phyloP scores from a whole-genome alignment of 257 asterid genomes.

The Striga asiatica region DNA sequence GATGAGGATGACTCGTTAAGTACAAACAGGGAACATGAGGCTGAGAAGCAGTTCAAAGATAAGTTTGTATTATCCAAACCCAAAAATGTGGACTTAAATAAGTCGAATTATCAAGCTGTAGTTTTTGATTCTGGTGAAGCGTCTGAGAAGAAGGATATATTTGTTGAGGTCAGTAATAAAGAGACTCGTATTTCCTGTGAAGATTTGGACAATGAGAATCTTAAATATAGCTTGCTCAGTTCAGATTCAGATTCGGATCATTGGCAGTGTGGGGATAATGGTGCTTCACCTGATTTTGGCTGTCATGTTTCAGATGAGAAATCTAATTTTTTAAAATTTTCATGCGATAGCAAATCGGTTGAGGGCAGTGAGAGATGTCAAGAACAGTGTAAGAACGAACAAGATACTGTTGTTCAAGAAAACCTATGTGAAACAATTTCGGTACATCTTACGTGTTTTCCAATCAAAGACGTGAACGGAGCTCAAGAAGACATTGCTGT shows the following conservation, averaged over 20 bases:
- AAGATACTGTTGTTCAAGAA: neutral
- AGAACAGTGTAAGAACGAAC: no score
- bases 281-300: neutral
- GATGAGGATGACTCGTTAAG: slow-evolving; percentile 40
- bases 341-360: neutral
- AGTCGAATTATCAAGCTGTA: slow-evolving; percentile 8
- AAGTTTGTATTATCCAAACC: slow-evolving; percentile 8
- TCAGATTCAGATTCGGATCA: no score
- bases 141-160: slow-evolving; percentile 7
- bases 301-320: slow-evolving; percentile 5
- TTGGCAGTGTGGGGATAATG: no score
- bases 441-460: slow-evolving; percentile 12
- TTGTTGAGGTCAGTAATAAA: slow-evolving; percentile 1
- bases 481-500: slow-evolving; percentile 10
- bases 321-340: slow-evolving; percentile 1
- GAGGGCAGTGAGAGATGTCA: neutral
- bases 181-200: neutral
- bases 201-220: slow-evolving; percentile 10
- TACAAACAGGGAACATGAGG: slow-evolving; percentile 18
- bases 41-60: slow-evolving; percentile 17
- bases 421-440: slow-evolving; percentile 12
- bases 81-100: slow-evolving; percentile 12
- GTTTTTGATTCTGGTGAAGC: slow-evolving; percentile 22
- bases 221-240: no score
- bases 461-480: slow-evolving; percentile 1